These are phyloP conservation scores for Rhododendron griersonianum DNA, from an alignment of 148 eudicot species.

Conservation along the genomic window DNA sequence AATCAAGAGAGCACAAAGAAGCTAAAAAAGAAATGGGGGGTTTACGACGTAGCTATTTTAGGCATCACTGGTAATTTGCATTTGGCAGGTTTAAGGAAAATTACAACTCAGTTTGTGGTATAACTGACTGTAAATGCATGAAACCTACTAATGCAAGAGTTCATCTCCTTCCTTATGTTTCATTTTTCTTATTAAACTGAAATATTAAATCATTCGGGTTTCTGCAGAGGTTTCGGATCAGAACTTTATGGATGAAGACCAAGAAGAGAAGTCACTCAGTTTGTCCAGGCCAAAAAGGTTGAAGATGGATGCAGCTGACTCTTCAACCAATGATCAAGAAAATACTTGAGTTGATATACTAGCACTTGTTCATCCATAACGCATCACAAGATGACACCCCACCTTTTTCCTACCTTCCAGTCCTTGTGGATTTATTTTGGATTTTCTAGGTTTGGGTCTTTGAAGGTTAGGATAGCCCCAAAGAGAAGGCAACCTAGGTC, in stretches of 20 bases:
- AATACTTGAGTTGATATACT: not conserved
- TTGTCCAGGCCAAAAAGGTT: slow-evolving; percentile 12
- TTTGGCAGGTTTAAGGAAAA: not conserved
- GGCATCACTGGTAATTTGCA: not conserved
- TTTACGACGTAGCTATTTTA: not conserved
- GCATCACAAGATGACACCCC: not conserved
- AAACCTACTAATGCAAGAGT: not conserved
- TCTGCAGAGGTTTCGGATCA: slow-evolving; percentile 34
- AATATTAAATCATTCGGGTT: not conserved
- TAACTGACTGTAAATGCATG: not conserved
- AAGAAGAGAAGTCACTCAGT: not conserved
- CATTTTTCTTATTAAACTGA: not conserved
- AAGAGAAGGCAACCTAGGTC: not conserved
- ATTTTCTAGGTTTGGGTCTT: not conserved
- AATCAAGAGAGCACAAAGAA: not conserved
- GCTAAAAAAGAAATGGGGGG: not conserved
- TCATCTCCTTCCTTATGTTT: not conserved
- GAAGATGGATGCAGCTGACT: slow-evolving; percentile 14
- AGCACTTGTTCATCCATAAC: not conserved
- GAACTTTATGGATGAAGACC: slow-evolving; percentile 27
- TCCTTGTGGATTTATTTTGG: no score
- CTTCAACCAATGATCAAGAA: slow-evolving; percentile 19
- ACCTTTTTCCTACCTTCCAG: no score
- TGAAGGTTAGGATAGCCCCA: not conserved
- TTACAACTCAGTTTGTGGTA: not conserved